phyloP scores from a whole-genome alignment of 1,284 basidiomycete species.

The Rhodotorula sp. region DNA sequence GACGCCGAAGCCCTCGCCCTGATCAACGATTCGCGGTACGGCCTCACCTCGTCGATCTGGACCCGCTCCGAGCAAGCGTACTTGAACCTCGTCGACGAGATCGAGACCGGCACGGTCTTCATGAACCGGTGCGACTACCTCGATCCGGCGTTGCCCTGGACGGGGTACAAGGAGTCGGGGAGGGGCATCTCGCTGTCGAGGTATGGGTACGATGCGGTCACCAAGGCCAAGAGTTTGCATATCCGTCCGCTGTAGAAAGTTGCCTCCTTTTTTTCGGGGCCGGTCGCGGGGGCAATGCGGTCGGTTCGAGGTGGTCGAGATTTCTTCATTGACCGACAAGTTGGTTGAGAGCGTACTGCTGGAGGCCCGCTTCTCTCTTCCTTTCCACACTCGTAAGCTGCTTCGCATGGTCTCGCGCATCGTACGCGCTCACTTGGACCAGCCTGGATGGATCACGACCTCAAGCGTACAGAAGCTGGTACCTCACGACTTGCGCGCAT shows the following conservation, averaged over 20 bases:
- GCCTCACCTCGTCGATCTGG: conserved; percentile 90
- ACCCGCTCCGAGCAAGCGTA: conserved; percentile 71
- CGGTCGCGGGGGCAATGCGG: background rate
- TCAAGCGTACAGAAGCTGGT: too few species aligned
- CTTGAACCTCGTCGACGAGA: conserved; percentile 64
- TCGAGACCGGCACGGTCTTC: conserved; percentile 89
- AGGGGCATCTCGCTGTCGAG: conserved; percentile 83
- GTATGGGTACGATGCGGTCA: conserved; percentile 79
- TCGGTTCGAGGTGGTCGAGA: too few species aligned
- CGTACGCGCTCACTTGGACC: too few species aligned
- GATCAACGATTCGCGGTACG: conserved; percentile 97
- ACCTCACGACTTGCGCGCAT: too few species aligned
- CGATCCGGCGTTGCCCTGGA: conserved; percentile 90
- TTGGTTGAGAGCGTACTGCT: too few species aligned
- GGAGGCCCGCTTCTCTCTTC: too few species aligned
- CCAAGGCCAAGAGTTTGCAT: conserved; percentile 70
- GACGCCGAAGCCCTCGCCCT: conserved; percentile 80
- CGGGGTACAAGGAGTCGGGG: conserved; percentile 88
- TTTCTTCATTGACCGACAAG: too few species aligned
- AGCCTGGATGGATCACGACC: too few species aligned
- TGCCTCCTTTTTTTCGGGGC: too few species aligned
- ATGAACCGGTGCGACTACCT: conserved; percentile 81
- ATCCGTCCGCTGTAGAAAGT: conserved; percentile 41
- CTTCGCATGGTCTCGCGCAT: too few species aligned
- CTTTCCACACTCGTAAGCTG: too few species aligned